These are phyloP conservation scores for Protoeuglena noctilucae DNA, from an alignment of 139 green algal genomes.

Conservation along the genomic window DNA sequence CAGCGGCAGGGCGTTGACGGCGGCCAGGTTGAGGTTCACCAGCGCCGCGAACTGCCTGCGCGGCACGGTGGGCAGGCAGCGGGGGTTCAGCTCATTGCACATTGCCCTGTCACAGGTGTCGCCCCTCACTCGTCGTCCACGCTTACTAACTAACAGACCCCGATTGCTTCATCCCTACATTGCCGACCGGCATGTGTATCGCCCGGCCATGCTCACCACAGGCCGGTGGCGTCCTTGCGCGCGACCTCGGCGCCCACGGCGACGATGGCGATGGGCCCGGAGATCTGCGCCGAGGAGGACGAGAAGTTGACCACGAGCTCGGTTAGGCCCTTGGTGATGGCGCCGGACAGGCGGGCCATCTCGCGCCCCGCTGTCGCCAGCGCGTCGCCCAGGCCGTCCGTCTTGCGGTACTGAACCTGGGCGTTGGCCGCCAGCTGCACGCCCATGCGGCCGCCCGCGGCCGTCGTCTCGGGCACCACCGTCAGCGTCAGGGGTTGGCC, in stretches of 20 bases:
- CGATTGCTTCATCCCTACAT: too few relatives aligned
- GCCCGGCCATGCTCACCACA: too few relatives aligned
- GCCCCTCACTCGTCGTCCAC: too few relatives aligned
- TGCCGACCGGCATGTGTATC: too few relatives aligned
- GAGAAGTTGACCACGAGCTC: constrained; percentile 15
- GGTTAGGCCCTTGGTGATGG: neutral
- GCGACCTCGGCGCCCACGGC: constrained; percentile 75
- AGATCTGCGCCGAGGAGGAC: constrained; percentile 30
- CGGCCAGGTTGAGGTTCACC: constrained; percentile 95
- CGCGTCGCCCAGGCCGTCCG: constrained; percentile 6
- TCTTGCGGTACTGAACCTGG: constrained; percentile 17
- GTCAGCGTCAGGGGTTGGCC: constrained; percentile 16
- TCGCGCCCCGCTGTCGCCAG: neutral
- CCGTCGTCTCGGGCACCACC: constrained; percentile 10
- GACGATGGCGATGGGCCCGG: constrained; percentile 87
- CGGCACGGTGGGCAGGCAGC: neutral
- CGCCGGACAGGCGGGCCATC: constrained; percentile 2
- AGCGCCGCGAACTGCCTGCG: constrained; percentile 88
- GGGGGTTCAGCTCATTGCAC: too few relatives aligned
- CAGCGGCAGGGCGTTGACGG: constrained; percentile 89
- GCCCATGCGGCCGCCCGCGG: constrained; percentile 71
- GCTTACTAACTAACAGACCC: too few relatives aligned
- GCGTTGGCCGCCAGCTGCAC: constrained; percentile 62
- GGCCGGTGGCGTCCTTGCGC: constrained; percentile 33
- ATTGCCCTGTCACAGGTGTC: too few relatives aligned